Conservation (phyloP, 805 yeast genomes). For the Ogataea wickerhamii region DNA sequence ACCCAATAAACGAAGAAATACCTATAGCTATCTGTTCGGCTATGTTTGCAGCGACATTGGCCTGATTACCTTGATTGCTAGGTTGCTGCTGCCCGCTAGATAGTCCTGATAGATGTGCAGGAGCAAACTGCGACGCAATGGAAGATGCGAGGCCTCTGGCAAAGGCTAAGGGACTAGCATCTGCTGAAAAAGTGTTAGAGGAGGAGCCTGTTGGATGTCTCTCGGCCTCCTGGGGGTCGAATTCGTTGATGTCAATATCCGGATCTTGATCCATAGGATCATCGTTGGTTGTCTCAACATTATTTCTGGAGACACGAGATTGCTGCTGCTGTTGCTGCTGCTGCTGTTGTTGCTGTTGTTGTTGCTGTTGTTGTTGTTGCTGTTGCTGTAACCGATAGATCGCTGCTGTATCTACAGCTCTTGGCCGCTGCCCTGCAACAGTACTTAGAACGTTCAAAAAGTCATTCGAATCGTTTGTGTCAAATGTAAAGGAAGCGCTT, state of each 20-base stretch:
- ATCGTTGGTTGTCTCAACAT: not conserved
- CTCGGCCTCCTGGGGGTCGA: slow-evolving; percentile 4
- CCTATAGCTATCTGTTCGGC: slow-evolving; percentile 18
- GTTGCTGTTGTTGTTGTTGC: not conserved
- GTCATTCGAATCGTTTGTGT: slow-evolving; percentile 6
- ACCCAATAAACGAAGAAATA: slow-evolving; percentile 16
- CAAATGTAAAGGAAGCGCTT: slow-evolving; percentile 10
- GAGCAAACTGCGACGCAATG: slow-evolving; percentile 10
- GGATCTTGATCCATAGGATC: slow-evolving; percentile 18
- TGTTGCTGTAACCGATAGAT: slow-evolving; percentile 1
- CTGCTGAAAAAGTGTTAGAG: slow-evolving; percentile 1
- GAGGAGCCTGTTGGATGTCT: slow-evolving; percentile 1
- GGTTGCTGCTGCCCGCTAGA: not conserved
- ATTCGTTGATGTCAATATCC: slow-evolving; percentile 12
- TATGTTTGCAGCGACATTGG: slow-evolving; percentile 5
- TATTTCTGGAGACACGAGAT: not conserved
- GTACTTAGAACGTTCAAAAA: slow-evolving; percentile 4
- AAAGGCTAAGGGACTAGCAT: slow-evolving; percentile 10
- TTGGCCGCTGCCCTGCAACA: slow-evolving; percentile 2
- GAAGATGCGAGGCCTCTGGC: slow-evolving; percentile 15
- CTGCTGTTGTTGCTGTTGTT: slow-evolving; percentile 1
- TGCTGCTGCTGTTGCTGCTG: not conserved
- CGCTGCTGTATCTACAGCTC: not conserved
- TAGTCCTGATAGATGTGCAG: too few relatives aligned
- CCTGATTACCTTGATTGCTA: not conserved